Base-by-base conservation (phyloP, 495 filamentous ascomycete species). In the Xylaria telfairii region DNA sequence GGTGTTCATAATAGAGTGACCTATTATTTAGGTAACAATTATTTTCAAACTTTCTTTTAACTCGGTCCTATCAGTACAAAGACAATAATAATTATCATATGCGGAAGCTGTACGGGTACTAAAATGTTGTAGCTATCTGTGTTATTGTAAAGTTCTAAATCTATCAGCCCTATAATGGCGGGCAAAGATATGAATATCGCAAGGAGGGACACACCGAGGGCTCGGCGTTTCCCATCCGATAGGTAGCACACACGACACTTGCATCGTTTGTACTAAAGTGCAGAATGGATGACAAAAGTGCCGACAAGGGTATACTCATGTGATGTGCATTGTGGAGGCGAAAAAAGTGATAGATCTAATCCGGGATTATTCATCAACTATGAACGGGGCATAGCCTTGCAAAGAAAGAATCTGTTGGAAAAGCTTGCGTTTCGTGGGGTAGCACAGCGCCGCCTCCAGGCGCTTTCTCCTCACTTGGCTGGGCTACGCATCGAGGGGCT, bases 101-200 rank as follows among this genome's bases (percentile, higher is more conserved):
- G 12, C 51, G 30, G 24, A 47, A 12, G 26, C 30, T 65, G 28
- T 65, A 24, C 46, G 3, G n/a, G n/a, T 24, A 49, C 6, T 21
- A 21, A 4, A 47, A 17, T 19, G 44, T 47, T 47, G 44, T n/a
- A 19, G 44, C 44, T 47, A n/a, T 26, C 49, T 12, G 19, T 21
- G 17, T n/a, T 19, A 4, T 57, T 57, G 41, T 42, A 47, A 47
- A 34, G 41, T 54, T 37, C 39, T 21, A 7, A 28, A 67, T 26
- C 7, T 19, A 26, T 42, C 67, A 69, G 67, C 67, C 67, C n/a
- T 62, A 53, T 41, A 62, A 47, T 30, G 42, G 21, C n/a, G 12
- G 34, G 3, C 12, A 62, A 7, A 10, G 59, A 37, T 59, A 12
- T 19, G 19, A 21, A 12, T 17, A 39, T 24, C 59, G 5, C 37